Percentiles rank a stretch among this genome's conserved stretches.
These are phyloP conservation scores for Calonectria leucothoes DNA, from an alignment of 2,329 filamentous ascomycete genomes.

Conservation along the genomic window DNA sequence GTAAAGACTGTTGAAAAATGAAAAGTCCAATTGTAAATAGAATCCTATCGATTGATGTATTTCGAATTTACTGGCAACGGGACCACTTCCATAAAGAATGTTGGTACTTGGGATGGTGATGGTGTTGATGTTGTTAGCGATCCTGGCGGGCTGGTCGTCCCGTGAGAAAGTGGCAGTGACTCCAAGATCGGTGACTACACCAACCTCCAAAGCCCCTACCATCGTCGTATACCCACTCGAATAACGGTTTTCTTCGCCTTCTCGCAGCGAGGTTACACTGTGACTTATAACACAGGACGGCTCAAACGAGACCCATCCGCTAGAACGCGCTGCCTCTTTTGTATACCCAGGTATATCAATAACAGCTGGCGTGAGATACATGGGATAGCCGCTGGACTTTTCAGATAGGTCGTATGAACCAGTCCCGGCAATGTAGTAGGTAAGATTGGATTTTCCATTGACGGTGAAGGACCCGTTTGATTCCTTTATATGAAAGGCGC, in stretches of 20 bases:
- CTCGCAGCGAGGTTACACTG: too few relatives aligned
- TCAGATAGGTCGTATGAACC: neutral
- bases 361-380: neutral
- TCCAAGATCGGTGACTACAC: neutral
- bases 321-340: neutral
- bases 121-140: neutral
- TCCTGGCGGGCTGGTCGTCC: neutral
- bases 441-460: neutral
- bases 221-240: neutral
- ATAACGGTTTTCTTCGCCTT: neutral
- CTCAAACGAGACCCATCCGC: neutral
- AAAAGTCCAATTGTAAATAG: neutral
- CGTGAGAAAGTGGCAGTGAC: neutral
- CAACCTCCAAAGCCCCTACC: neutral
- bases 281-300: neutral
- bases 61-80: neutral
- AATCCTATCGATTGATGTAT: neutral
- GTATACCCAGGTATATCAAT: neutral
- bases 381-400: too few relatives aligned
- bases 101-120: neutral
- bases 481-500: neutral
- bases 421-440: neutral
- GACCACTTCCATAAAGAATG: neutral
- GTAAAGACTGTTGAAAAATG: neutral
- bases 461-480: neutral